A percentile compares a stretch with the other conserved stretches of the same genome.
Conservation (phyloP, 768 basidiomycete species). For the Amanita pallidorosea region DNA sequence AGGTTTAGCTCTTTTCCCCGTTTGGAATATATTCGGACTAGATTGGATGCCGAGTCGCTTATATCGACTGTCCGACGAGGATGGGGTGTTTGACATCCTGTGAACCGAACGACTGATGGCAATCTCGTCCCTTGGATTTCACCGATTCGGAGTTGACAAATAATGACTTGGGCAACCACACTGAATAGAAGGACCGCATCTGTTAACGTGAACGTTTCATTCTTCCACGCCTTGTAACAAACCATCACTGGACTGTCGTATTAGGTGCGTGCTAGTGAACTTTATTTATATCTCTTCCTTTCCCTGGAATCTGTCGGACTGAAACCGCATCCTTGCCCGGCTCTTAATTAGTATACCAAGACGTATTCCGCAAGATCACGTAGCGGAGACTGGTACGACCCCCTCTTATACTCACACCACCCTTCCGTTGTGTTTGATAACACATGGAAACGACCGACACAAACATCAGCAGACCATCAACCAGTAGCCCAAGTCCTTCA, state of each 20-base stretch:
- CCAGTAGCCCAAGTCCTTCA: slow-evolving; percentile 34
- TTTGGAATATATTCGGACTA: slow-evolving; percentile 14
- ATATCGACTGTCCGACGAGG: slow-evolving; percentile 29
- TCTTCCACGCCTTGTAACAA: slow-evolving; percentile 34
- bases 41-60: slow-evolving; percentile 26
- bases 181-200: slow-evolving; percentile 13
- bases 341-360: slow-evolving; percentile 13
- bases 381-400: slow-evolving; percentile 6
- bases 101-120: slow-evolving; percentile 12
- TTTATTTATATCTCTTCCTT: slow-evolving; percentile 23
- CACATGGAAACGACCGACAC: not conserved
- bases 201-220: slow-evolving; percentile 20
- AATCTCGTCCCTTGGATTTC: slow-evolving; percentile 22
- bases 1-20: not conserved
- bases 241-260: slow-evolving; percentile 24
- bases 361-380: slow-evolving; percentile 10
- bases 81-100: slow-evolving; percentile 14
- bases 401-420: slow-evolving; percentile 20
- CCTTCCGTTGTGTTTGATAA: slow-evolving; percentile 20
- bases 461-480: slow-evolving; percentile 27
- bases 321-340: slow-evolving; percentile 19
- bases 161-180: slow-evolving; percentile 8
- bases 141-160: slow-evolving; percentile 19
- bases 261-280: slow-evolving; percentile 15
- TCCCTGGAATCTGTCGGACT: slow-evolving; percentile 22